Conservation (phyloP, 2,329 filamentous ascomycete species). For the Cytospora piceicola region DNA sequence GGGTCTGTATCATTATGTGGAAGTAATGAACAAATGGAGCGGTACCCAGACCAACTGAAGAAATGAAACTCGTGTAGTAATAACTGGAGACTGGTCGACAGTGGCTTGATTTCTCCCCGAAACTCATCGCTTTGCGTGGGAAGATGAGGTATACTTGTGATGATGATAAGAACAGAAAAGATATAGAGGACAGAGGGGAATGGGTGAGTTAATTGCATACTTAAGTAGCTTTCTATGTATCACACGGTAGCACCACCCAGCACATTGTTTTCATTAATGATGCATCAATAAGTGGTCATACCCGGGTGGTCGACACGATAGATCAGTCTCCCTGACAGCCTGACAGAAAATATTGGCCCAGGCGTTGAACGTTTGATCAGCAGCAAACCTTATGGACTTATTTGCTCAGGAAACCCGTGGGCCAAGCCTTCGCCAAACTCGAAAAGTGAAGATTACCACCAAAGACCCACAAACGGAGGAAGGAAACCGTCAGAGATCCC, state of each 20-base stretch:
- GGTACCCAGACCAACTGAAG: slow-evolving; percentile 7
- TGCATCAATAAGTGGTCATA: background rate
- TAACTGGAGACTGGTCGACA: background rate
- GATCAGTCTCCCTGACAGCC: background rate
- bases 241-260: background rate
- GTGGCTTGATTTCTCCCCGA: background rate
- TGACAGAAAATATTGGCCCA: background rate
- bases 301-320: background rate
- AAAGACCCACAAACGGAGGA: background rate
- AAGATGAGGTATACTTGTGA: background rate
- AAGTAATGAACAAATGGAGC: background rate
- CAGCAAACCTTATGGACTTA: background rate
- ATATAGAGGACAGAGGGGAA: background rate
- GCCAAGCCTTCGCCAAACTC: background rate
- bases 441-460: background rate
- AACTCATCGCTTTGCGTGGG: background rate
- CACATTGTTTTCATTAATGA: background rate
- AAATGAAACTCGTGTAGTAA: background rate
- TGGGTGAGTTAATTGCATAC: background rate
- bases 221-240: background rate
- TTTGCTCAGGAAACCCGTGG: background rate
- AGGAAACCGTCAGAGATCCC: background rate
- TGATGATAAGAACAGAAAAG: background rate
- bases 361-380: slow-evolving; percentile 1
- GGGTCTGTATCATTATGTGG: background rate